These are phyloP conservation scores for Aspergillus caelatus DNA, from an alignment of 2,329 filamentous ascomycete genomes.

Conservation along the genomic window DNA sequence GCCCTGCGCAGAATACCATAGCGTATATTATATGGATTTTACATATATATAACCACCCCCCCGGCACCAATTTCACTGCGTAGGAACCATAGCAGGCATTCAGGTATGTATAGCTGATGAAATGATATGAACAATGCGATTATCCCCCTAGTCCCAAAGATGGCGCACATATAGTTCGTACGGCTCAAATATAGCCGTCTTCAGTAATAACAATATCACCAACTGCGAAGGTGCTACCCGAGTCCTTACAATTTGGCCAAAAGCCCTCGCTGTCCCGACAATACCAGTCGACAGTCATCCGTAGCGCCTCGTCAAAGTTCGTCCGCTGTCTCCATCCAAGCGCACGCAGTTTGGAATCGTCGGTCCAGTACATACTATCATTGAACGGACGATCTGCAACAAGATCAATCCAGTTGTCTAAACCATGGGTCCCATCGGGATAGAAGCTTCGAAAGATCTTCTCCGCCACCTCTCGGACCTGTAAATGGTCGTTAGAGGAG, in stretches of 20 bases:
- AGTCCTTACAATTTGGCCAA: neutral
- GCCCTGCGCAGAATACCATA: neutral
- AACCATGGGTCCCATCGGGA: slow-evolving; percentile 53
- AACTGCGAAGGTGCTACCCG: neutral
- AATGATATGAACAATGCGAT: too few relatives aligned
- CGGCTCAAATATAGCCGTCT: too few relatives aligned
- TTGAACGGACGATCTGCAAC: slow-evolving; percentile 79
- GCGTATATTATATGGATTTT: neutral
- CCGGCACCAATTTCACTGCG: neutral
- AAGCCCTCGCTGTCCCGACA: neutral
- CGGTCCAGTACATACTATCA: slow-evolving; percentile 72
- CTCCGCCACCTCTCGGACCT: slow-evolving; percentile 71
- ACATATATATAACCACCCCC: neutral
- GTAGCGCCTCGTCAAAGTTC: slow-evolving; percentile 64
- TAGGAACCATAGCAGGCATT: too few relatives aligned
- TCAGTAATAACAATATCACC: neutral
- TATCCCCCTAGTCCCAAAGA: too few relatives aligned
- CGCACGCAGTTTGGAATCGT: slow-evolving; percentile 67
- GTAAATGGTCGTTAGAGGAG: slow-evolving; percentile 75
- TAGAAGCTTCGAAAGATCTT: slow-evolving; percentile 65
- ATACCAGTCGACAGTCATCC: slow-evolving; percentile 71
- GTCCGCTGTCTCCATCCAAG: slow-evolving; percentile 72
- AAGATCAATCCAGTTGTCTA: slow-evolving; percentile 70
- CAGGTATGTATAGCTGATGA: too few relatives aligned
- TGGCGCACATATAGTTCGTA: neutral